These are phyloP conservation scores for Thecaphora thlaspeos DNA, from an alignment of 1,284 basidiomycete genomes.

Conservation along the genomic window DNA sequence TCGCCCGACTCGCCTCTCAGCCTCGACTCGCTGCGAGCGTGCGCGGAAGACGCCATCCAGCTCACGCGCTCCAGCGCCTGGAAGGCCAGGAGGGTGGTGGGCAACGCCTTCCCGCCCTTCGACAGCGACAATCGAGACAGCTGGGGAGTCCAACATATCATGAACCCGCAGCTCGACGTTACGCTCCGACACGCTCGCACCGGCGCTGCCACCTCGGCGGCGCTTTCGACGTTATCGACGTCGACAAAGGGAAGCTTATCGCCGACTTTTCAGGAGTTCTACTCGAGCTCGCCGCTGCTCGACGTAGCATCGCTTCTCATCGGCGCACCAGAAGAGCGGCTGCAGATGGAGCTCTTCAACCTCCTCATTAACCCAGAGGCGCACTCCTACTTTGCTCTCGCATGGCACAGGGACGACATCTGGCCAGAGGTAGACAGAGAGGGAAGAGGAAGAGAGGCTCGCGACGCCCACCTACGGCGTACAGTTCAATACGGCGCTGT, in stretches of 20 bases:
- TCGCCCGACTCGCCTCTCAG: slow-evolving; percentile 9
- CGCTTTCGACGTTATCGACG: too few species aligned
- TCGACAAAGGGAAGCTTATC: slow-evolving; percentile 2
- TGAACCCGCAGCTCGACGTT: slow-evolving; percentile 63
- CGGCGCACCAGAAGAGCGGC: slow-evolving; percentile 7
- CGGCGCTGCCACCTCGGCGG: slow-evolving; percentile 30
- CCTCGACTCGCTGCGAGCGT: slow-evolving; percentile 12
- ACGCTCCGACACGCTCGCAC: slow-evolving; percentile 37
- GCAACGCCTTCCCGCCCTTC: slow-evolving; percentile 78
- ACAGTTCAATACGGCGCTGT: slow-evolving; percentile 81
- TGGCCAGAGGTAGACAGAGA: slow-evolving; percentile 65
- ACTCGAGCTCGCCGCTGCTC: slow-evolving; percentile 25
- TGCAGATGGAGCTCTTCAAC: slow-evolving; percentile 71
- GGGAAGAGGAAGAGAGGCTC: slow-evolving; percentile 68
- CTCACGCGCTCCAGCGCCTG: slow-evolving; percentile 68
- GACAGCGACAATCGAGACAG: slow-evolving; percentile 66
- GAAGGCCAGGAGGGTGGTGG: slow-evolving; percentile 70
- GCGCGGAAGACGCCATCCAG: slow-evolving; percentile 59
- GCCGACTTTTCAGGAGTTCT: slow-evolving; percentile 27
- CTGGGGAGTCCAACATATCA: slow-evolving; percentile 65
- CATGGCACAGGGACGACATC: slow-evolving; percentile 82
- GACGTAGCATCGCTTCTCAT: slow-evolving; percentile 36
- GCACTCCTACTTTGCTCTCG: slow-evolving; percentile 69
- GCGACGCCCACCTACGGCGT: slow-evolving; percentile 69
- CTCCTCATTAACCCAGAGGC: slow-evolving; percentile 70